A percentile compares a stretch with the other conserved stretches of the same genome.
Conservation (phyloP, 2,329 filamentous ascomycete species). For the Xylariales sp. region DNA sequence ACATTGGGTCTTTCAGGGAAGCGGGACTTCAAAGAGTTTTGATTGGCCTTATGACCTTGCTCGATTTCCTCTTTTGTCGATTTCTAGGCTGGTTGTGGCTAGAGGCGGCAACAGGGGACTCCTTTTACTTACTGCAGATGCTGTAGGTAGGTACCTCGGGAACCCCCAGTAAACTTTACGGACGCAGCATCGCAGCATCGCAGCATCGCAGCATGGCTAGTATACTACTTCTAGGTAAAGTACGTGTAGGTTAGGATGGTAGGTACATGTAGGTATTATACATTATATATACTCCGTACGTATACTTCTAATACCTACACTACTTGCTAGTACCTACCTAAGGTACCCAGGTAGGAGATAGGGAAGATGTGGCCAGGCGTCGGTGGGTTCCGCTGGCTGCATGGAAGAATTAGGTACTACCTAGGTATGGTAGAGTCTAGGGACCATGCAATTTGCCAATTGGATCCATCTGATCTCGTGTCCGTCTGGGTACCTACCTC, state of each 20-base stretch:
- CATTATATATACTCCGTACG: too few relatives aligned
- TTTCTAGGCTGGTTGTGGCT: slow-evolving; percentile 27
- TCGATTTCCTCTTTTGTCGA: slow-evolving; percentile 37
- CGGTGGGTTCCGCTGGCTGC: slow-evolving; percentile 31
- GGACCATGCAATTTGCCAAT: slow-evolving; percentile 29
- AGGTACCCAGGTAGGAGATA: not conserved
- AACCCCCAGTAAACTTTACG: too few relatives aligned
- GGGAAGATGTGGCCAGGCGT: slow-evolving; percentile 22
- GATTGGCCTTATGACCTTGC: slow-evolving; percentile 36
- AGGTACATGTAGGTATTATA: too few relatives aligned
- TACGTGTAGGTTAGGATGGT: too few relatives aligned
- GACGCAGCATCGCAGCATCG: too few relatives aligned
- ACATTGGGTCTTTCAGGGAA: slow-evolving; percentile 24
- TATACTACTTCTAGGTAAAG: too few relatives aligned
- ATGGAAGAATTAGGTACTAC: not conserved
- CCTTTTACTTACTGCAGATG: not conserved
- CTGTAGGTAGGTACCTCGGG: too few relatives aligned
- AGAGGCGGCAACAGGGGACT: slow-evolving; percentile 19
- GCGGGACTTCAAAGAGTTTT: not conserved
- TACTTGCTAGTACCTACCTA: too few relatives aligned
- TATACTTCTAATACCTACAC: too few relatives aligned
- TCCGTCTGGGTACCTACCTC: slow-evolving; percentile 15
- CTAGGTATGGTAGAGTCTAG: too few relatives aligned
- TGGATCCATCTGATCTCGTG: slow-evolving; percentile 36
- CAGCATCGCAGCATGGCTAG: too few relatives aligned